phyloP scores from a whole-genome alignment of 2,329 filamentous ascomycete species.

The Fusarium nurragi region DNA sequence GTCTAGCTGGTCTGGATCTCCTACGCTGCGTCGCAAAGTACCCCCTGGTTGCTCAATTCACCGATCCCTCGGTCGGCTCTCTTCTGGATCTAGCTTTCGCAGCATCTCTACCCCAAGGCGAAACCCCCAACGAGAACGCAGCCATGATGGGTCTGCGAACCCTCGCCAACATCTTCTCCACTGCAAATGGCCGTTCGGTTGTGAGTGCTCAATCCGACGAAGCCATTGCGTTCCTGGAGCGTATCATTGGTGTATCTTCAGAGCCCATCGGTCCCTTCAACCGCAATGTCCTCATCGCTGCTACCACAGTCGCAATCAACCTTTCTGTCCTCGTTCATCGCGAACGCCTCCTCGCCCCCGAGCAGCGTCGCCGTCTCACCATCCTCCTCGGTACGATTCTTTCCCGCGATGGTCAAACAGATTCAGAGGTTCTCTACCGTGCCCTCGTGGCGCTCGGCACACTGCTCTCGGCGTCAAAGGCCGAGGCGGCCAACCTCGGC shows the following conservation, averaged over 20 bases:
- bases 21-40: slow-evolving; percentile 82
- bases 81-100: slow-evolving; percentile 66
- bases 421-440: slow-evolving; percentile 86
- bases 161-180: slow-evolving; percentile 85
- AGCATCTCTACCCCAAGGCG: slow-evolving; percentile 55
- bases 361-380: slow-evolving; percentile 58
- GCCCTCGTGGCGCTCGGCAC: slow-evolving; percentile 86
- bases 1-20: slow-evolving; percentile 86
- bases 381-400: slow-evolving; percentile 72
- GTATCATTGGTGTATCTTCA: slow-evolving; percentile 63
- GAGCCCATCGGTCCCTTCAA: slow-evolving; percentile 67
- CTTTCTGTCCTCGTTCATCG: slow-evolving; percentile 75
- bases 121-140: slow-evolving; percentile 77
- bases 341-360: slow-evolving; percentile 52
- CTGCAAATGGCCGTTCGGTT: slow-evolving; percentile 73
- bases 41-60: slow-evolving; percentile 70
- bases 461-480: slow-evolving; percentile 62
- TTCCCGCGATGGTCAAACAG: slow-evolving; percentile 64
- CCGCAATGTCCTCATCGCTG: slow-evolving; percentile 83
- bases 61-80: slow-evolving; percentile 62
- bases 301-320: slow-evolving; percentile 86
- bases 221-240: slow-evolving; percentile 70
- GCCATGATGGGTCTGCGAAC: slow-evolving; percentile 86
- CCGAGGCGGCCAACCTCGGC: slow-evolving; percentile 55
- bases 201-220: slow-evolving; percentile 67